Percentiles rank a stretch among this genome's conserved stretches.
Conservation (phyloP, 1,284 basidiomycete species). For the Sphagnurus paluster region DNA sequence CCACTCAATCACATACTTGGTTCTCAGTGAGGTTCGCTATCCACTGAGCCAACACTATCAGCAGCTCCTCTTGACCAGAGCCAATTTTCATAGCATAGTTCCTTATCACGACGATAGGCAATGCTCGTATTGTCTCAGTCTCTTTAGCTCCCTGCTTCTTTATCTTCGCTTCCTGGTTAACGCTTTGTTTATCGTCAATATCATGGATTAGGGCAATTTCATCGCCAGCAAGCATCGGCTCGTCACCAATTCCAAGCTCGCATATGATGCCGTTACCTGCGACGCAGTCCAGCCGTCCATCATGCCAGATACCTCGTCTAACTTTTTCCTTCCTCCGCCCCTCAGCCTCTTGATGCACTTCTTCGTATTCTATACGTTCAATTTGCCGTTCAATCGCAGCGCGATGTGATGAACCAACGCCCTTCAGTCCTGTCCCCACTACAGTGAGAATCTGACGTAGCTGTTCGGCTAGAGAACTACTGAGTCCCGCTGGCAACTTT, state of each 20-base stretch:
- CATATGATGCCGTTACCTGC: constrained; percentile 83
- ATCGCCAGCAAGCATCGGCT: constrained; percentile 44
- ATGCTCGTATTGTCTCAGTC: constrained; percentile 51
- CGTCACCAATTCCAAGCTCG: constrained; percentile 81
- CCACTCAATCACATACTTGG: constrained; percentile 46
- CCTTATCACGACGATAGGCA: constrained; percentile 86
- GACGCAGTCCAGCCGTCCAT: constrained; percentile 77
- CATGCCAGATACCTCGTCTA: constrained; percentile 69
- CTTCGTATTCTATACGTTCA: constrained; percentile 32
- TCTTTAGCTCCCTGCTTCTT: constrained; percentile 34
- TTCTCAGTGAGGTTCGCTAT: constrained; percentile 80
- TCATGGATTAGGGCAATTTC: constrained; percentile 12
- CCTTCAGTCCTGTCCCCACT: constrained; percentile 70
- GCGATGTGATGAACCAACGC: constrained; percentile 58
- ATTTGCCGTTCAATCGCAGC: constrained; percentile 41
- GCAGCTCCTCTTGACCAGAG: constrained; percentile 69
- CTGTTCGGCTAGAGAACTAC: constrained; percentile 82
- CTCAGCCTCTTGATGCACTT: constrained; percentile 35
- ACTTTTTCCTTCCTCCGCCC: constrained; percentile 44
- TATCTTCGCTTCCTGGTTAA: constrained; percentile 25
- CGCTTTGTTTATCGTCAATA: constrained; percentile 17
- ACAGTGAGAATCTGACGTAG: constrained; percentile 86
- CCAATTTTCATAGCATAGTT: constrained; percentile 73
- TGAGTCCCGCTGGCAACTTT: constrained; percentile 70
- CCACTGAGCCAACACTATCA: constrained; percentile 84